Percentiles rank a stretch among this genome's conserved stretches.
Evolutionary conservation across 441 rosid species (phyloP).

Genomic region (Flueggea neowawraea): DNA sequence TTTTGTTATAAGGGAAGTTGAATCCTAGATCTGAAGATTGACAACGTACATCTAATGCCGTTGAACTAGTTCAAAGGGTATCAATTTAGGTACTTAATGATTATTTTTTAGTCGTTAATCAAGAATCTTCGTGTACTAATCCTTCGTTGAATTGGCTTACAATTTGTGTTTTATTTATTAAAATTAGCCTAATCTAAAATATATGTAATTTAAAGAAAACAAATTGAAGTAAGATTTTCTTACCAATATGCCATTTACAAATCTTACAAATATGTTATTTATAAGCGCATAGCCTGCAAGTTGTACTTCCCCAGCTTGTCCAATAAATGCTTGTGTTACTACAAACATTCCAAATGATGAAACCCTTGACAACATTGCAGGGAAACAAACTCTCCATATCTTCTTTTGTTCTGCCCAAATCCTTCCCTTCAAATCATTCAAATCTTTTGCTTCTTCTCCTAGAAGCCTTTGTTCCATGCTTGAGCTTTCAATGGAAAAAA

Average conservation of each 20-base stretch:
- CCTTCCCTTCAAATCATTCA: conserved; percentile 6
- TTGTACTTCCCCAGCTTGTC: conserved; percentile 18
- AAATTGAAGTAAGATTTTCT: background rate
- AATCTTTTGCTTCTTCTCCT: conserved; percentile 11
- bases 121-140: too few relatives aligned
- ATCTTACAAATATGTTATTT: conserved; percentile 15
- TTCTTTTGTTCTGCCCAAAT: conserved; percentile 19
- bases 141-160: too few relatives aligned
- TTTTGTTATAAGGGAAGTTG: too few relatives aligned
- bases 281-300: conserved; percentile 32
- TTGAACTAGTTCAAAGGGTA: too few relatives aligned
- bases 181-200: background rate
- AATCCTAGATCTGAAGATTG: too few relatives aligned
- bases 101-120: too few relatives aligned
- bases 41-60: too few relatives aligned
- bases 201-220: background rate
- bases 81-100: too few relatives aligned
- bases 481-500: background rate
- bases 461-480: conserved; percentile 37
- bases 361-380: conserved; percentile 22
- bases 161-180: too few relatives aligned
- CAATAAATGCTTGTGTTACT: conserved; percentile 31
- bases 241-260: conserved; percentile 22
- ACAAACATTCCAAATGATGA: conserved; percentile 21
- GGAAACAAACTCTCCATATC: conserved; percentile 24